phyloP scores from a whole-genome alignment of 257 asterid genomes.

The Apocynum venetum region DNA sequence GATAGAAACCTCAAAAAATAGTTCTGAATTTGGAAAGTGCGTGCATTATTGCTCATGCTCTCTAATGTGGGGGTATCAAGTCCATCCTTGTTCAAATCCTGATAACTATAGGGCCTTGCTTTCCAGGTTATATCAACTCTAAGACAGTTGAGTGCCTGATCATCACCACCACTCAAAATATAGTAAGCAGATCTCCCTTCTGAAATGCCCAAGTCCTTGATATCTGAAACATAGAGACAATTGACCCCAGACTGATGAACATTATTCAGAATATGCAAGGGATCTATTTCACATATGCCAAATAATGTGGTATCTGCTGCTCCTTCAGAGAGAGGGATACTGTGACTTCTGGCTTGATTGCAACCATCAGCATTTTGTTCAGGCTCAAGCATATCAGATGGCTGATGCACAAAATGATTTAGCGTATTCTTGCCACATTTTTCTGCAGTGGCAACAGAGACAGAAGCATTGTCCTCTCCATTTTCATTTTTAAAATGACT shows the following conservation, averaged over 20 bases:
- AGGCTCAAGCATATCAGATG: constrained; percentile 29
- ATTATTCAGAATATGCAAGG: constrained; percentile 49
- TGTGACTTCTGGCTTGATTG: constrained; percentile 23
- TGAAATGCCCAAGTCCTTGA: constrained; percentile 29
- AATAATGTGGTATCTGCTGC: constrained; percentile 29
- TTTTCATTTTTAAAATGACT: constrained; percentile 21
- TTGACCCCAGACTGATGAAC: constrained; percentile 96
- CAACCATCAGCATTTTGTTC: constrained; percentile 21
- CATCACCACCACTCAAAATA: constrained; percentile 92
- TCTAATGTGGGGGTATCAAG: constrained; percentile 19
- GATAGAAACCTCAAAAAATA: constrained; percentile 39
- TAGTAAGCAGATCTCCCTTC: constrained; percentile 38
- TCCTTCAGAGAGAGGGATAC: constrained; percentile 28
- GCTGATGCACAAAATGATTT: constrained; percentile 25
- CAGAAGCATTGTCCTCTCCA: constrained; percentile 20
- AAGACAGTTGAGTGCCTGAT: constrained; percentile 75
- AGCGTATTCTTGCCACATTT: constrained; percentile 27
- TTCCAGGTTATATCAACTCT: constrained; percentile 46
- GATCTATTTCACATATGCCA: constrained; percentile 38
- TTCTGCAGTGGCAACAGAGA: constrained; percentile 20
- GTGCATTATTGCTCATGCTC: constrained; percentile 19
- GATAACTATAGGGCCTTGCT: constrained; percentile 27
- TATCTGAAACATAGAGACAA: constrained; percentile 62
- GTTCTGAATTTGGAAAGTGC: constrained; percentile 37
- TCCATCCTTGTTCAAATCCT: constrained; percentile 16